Conservation (phyloP, 805 yeast species). For the Suhomyces sp. region DNA sequence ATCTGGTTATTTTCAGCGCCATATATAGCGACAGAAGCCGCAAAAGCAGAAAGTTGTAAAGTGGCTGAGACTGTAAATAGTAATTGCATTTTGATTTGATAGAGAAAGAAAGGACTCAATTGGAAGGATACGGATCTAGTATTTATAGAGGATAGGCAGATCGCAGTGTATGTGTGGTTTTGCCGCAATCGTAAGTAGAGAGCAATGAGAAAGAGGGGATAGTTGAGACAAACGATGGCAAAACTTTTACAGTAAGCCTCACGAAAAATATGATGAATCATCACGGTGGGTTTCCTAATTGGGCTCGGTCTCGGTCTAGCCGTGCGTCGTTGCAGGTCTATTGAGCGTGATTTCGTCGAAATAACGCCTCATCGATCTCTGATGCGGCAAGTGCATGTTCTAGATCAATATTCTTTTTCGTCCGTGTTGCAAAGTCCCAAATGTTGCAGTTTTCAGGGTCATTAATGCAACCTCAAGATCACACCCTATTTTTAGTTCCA, state of each 20-base stretch:
- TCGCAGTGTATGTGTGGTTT: neutral
- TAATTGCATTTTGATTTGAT: neutral
- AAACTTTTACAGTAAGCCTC: neutral
- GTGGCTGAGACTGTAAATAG: neutral
- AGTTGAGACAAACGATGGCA: neutral
- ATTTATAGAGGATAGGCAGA: neutral
- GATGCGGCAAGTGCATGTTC: neutral
- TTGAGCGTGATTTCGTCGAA: neutral
- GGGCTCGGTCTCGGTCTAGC: neutral
- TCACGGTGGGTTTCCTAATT: neutral
- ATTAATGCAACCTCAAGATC: neutral
- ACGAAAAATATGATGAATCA: neutral
- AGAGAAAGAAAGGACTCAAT: neutral
- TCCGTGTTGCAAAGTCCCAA: neutral
- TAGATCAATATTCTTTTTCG: neutral
- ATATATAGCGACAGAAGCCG: neutral
- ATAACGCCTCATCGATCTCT: neutral
- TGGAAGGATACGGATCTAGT: neutral
- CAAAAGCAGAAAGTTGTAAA: conserved; percentile 1
- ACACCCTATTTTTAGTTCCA: neutral
- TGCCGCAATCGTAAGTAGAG: neutral
- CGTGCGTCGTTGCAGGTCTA: neutral
- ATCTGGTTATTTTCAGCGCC: neutral
- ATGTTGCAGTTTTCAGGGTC: neutral
- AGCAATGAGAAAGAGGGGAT: neutral